phyloP scores from a whole-genome alignment of 2,329 filamentous ascomycete genomes.

The Fusarium coffeatum region DNA sequence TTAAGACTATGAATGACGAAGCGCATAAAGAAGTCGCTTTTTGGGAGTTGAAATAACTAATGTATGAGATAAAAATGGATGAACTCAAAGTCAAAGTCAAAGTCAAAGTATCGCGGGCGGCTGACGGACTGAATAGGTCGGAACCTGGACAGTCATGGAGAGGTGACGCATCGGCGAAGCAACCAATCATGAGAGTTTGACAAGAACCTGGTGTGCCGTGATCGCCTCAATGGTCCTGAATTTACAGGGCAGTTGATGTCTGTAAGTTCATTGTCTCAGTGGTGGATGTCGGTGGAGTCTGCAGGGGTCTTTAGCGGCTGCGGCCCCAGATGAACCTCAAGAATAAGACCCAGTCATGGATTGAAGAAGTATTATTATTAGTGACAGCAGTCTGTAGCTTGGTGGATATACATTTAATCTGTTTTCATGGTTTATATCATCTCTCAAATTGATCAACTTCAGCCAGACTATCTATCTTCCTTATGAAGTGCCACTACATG shows the following conservation, averaged over 20 bases:
- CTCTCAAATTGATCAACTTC: neutral
- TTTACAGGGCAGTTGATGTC: neutral
- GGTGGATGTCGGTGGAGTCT: neutral
- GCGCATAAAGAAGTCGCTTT: neutral
- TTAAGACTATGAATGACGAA: neutral
- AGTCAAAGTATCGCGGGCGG: constrained; percentile 2
- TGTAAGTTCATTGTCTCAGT: neutral
- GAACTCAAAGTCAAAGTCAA: constrained; percentile 13
- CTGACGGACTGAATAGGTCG: constrained; percentile 24
- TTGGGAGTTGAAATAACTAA: neutral
- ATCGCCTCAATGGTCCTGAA: constrained; percentile 38
- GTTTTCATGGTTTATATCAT: neutral
- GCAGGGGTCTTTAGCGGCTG: constrained; percentile 10
- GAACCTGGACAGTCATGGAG: constrained; percentile 34
- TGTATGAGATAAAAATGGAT: constrained; percentile 2
- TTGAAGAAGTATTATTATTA: neutral
- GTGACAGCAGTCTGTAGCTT: neutral
- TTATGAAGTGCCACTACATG: neutral
- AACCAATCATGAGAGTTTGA: constrained; percentile 39
- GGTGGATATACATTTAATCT: neutral
- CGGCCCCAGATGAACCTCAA: neutral
- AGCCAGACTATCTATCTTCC: neutral
- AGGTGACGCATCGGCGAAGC: constrained; percentile 46
- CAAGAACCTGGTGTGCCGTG: constrained; percentile 33
- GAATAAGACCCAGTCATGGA: neutral